phyloP scores from a whole-genome alignment of 139 green algal genomes.

The Monoraphidium neglectum region DNA sequence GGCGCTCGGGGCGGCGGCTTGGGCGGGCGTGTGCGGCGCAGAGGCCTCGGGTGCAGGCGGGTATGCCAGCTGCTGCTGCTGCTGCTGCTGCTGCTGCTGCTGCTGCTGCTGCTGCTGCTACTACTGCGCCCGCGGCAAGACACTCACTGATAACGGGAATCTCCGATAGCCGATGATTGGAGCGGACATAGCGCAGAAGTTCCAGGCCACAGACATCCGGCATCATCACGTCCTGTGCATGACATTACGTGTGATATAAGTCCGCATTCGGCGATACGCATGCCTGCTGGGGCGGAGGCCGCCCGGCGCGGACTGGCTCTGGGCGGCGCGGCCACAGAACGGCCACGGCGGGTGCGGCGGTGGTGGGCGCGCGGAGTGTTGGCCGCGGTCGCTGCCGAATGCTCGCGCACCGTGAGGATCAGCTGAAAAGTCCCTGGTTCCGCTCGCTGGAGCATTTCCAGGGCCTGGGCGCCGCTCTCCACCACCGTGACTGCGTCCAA shows the following conservation, averaged over 20 bases:
- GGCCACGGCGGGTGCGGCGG: too few species aligned
- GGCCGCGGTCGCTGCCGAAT: too few species aligned
- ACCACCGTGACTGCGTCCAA: conserved; percentile 72
- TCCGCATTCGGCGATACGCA: too few species aligned
- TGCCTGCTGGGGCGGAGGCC: too few species aligned
- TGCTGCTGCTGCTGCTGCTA: neutral
- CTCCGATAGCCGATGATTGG: conserved; percentile 53
- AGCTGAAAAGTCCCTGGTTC: conserved; percentile 78
- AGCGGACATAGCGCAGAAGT: conserved; percentile 77
- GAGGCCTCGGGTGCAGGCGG: too few species aligned
- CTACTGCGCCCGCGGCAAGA: neutral
- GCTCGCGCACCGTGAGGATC: conserved; percentile 71
- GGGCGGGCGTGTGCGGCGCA: neutral
- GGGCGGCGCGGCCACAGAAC: too few species aligned
- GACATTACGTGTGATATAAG: too few species aligned
- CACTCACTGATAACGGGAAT: conserved; percentile 89
- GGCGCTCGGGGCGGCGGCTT: neutral
- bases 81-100: neutral
- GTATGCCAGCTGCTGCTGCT: too few species aligned
- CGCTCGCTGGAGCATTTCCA: conserved; percentile 67
- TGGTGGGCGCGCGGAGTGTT: too few species aligned
- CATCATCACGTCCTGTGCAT: conserved; percentile 91
- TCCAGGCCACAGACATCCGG: conserved; percentile 84
- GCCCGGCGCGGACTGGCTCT: too few species aligned
- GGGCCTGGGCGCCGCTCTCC: conserved; percentile 69